Evolutionary conservation across 768 basidiomycete genomes (phyloP).

Genomic region (Peribolospora baueri): DNA sequence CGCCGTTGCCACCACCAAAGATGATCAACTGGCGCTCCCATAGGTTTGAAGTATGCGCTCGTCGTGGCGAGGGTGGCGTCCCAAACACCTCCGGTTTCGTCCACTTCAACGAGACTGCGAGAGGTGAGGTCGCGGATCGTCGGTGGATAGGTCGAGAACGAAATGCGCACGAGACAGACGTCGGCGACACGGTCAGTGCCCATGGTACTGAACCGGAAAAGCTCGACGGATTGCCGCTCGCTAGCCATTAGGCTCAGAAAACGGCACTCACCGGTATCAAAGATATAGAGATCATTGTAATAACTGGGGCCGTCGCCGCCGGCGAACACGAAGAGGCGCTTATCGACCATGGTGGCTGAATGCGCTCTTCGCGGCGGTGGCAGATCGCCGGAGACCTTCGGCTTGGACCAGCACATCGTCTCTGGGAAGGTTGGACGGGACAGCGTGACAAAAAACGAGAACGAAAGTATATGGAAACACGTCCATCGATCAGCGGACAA

Average conservation of each 20-base stretch:
- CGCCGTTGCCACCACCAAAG: slow-evolving; percentile 84
- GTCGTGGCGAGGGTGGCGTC: slow-evolving; percentile 34
- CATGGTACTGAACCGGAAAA: neutral
- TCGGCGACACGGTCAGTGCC: neutral
- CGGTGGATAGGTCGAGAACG: neutral
- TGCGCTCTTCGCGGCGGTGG: slow-evolving; percentile 72
- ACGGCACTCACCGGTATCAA: slow-evolving; percentile 39
- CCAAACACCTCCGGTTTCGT: slow-evolving; percentile 14
- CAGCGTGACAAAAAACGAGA: neutral
- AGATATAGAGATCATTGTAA: slow-evolving; percentile 56
- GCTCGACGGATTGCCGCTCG: neutral
- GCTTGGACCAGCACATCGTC: slow-evolving; percentile 69
- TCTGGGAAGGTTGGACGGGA: slow-evolving; percentile 24
- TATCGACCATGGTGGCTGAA: slow-evolving; percentile 58
- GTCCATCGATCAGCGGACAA: neutral
- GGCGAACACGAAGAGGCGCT: slow-evolving; percentile 57
- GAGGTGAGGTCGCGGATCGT: neutral
- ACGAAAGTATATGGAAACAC: neutral
- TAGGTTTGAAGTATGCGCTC: slow-evolving; percentile 66
- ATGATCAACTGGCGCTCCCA: slow-evolving; percentile 50
- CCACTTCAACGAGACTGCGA: slow-evolving; percentile 17
- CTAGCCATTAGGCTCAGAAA: neutral
- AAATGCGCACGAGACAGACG: neutral
- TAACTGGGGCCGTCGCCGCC: slow-evolving; percentile 64
- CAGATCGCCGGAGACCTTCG: slow-evolving; percentile 47